A percentile compares a stretch with the other conserved stretches of the same genome.
These are phyloP conservation scores for Carex cristatella DNA, from an alignment of 176 grass and related monocot genomes.

Conservation along the genomic window DNA sequence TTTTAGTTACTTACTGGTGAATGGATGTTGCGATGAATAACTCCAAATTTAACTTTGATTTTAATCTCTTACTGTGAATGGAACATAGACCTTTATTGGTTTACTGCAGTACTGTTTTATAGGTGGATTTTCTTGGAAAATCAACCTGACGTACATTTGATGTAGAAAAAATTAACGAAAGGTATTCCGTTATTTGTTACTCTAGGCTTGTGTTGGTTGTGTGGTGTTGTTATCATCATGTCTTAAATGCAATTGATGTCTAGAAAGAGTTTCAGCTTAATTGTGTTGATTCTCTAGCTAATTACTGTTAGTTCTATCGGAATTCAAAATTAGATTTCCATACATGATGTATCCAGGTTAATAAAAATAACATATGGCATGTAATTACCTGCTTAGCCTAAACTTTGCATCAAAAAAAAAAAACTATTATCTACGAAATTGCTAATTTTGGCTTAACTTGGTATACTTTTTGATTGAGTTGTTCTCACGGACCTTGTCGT, in stretches of 20 bases:
- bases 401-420: no score
- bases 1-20: neutral
- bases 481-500: no score
- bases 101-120: neutral
- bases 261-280: neutral
- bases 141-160: neutral
- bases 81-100: neutral
- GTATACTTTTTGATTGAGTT: no score
- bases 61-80: neutral
- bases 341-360: neutral
- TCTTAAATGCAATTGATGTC: neutral
- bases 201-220: neutral
- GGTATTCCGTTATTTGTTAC: neutral
- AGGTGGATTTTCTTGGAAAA: neutral
- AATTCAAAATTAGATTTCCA: neutral
- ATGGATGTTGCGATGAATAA: constrained; percentile 7
- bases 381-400: no score
- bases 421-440: no score
- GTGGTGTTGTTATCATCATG: neutral
- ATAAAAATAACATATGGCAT: no score
- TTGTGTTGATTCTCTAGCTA: neutral
- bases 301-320: neutral
- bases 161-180: neutral
- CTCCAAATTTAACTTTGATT: neutral
- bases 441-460: no score